A percentile compares a stretch with the other conserved stretches of the same genome.
Conservation (phyloP, 768 basidiomycete species). For the Collybia mongolica region DNA sequence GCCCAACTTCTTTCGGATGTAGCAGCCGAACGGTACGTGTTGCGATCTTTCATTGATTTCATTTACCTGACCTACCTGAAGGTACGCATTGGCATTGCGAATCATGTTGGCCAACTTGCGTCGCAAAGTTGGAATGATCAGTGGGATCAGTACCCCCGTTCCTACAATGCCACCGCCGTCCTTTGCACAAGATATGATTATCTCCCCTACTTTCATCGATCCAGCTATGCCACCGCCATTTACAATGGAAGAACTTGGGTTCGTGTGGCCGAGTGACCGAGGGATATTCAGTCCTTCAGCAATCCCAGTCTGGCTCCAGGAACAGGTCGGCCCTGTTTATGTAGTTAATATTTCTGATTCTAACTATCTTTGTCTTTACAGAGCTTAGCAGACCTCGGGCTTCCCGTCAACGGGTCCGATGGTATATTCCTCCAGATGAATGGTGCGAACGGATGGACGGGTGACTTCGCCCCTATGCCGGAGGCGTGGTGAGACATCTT, state of each 20-base stretch:
- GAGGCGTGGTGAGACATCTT: slow-evolving; percentile 69
- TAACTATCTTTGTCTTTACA: slow-evolving; percentile 27
- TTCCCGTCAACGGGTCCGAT: slow-evolving; percentile 91
- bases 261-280: slow-evolving; percentile 65
- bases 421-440: slow-evolving; percentile 82
- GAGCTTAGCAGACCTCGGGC: slow-evolving; percentile 85
- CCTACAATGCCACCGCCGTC: slow-evolving; percentile 52
- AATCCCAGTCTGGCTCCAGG: slow-evolving; percentile 91
- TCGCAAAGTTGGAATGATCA: slow-evolving; percentile 75
- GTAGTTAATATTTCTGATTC: neutral
- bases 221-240: slow-evolving; percentile 59
- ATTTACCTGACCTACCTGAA: slow-evolving; percentile 21
- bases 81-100: slow-evolving; percentile 87
- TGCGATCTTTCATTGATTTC: neutral
- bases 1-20: slow-evolving; percentile 90
- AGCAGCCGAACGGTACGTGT: slow-evolving; percentile 78
- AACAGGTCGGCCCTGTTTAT: slow-evolving; percentile 58
- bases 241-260: slow-evolving; percentile 84
- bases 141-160: slow-evolving; percentile 44
- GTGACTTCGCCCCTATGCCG: slow-evolving; percentile 73
- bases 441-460: slow-evolving; percentile 71
- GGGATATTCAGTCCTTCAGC: slow-evolving; percentile 74
- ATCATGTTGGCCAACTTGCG: slow-evolving; percentile 93
- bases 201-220: slow-evolving; percentile 58
- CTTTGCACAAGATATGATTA: slow-evolving; percentile 57